phyloP scores from a whole-genome alignment of 139 green algal genomes.

The Chlorella sp. region DNA sequence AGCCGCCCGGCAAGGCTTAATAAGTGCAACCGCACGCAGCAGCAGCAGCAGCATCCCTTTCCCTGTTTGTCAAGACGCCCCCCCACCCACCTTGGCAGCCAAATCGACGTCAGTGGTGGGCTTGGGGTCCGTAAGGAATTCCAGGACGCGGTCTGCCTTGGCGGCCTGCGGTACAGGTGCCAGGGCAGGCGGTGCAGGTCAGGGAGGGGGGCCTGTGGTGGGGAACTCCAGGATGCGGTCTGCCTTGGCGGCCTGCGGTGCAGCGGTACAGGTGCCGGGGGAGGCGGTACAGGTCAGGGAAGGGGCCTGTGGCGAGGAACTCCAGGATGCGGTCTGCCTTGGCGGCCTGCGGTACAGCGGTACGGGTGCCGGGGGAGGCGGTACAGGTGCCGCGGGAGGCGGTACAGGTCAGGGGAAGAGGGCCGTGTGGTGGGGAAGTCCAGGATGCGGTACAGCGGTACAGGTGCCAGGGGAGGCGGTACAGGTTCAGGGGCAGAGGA shows the following conservation, averaged over 20 bases:
- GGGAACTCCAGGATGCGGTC: constrained; percentile 66
- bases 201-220: neutral
- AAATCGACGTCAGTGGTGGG: constrained; percentile 66
- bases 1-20: too few relatives aligned
- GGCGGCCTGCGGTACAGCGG: constrained; percentile 39
- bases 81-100: constrained; percentile 54
- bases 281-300: neutral
- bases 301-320: too few relatives aligned
- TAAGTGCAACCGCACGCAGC: too few relatives aligned
- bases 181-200: too few relatives aligned
- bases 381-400: neutral
- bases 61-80: too few relatives aligned
- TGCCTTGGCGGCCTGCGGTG: constrained; percentile 64
- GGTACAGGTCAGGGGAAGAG: neutral
- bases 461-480: neutral
- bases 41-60: too few relatives aligned
- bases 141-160: constrained; percentile 66
- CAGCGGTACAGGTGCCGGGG: neutral
- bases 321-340: constrained; percentile 55
- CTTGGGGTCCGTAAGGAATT: constrained; percentile 72
- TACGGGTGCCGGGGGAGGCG: neutral
- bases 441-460: neutral
- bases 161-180: constrained; percentile 47
- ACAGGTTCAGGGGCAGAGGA: neutral
- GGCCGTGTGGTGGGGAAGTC: too few relatives aligned